phyloP scores from a whole-genome alignment of 2,329 filamentous ascomycete genomes.

The Aureobasidium sp. region DNA sequence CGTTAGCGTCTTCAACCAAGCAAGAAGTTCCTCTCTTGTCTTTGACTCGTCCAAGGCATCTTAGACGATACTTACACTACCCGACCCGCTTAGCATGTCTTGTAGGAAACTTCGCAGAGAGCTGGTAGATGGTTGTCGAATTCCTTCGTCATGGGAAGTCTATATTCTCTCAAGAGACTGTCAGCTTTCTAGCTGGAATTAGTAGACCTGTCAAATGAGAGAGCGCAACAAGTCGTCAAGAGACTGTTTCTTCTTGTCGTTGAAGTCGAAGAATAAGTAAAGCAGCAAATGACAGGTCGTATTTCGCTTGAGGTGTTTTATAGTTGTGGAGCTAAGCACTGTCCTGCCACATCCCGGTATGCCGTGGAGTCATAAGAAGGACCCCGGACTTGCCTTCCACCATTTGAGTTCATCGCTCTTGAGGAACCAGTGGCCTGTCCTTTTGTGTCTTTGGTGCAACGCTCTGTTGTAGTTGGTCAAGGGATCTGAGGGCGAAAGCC shows the following conservation, averaged over 20 bases:
- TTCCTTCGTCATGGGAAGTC: neutral
- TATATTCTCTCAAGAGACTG: neutral
- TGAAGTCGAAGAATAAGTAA: neutral
- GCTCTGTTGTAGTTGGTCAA: neutral
- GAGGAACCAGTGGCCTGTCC: slow-evolving; percentile 2
- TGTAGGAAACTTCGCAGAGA: neutral
- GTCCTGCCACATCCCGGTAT: slow-evolving; percentile 10
- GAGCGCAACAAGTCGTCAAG: neutral
- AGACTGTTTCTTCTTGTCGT: neutral
- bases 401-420: neutral
- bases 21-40: neutral
- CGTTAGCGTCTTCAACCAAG: neutral
- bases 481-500: neutral
- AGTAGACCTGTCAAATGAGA: neutral
- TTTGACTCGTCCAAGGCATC: neutral
- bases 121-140: neutral
- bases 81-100: neutral
- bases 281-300: neutral
- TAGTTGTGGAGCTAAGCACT: slow-evolving; percentile 1
- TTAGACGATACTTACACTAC: neutral
- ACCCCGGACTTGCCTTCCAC: neutral
- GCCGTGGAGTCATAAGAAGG: slow-evolving; percentile 5
- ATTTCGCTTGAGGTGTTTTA: neutral
- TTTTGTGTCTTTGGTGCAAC: neutral
- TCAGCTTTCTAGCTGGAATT: neutral